Conservation (phyloP, 768 basidiomycete genomes). For the Trametes coccinea region DNA sequence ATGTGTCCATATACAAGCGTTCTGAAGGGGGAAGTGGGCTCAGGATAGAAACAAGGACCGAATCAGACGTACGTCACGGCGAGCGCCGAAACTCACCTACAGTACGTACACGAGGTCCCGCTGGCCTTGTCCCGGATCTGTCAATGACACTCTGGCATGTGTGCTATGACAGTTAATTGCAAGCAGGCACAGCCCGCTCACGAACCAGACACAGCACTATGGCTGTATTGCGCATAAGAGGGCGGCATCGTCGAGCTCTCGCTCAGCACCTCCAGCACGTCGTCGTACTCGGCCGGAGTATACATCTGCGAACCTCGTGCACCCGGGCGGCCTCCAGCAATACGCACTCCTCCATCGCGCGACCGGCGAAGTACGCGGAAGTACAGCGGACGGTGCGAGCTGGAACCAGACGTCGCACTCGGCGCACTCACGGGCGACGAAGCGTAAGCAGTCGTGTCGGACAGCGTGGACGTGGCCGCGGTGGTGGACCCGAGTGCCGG, state of each 20-base stretch:
- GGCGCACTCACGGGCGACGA: neutral
- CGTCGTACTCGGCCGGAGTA: constrained; percentile 10
- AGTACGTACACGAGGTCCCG: too few relatives aligned
- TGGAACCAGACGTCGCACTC: neutral
- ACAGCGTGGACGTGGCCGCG: neutral
- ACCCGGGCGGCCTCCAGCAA: constrained; percentile 8
- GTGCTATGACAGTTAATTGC: neutral
- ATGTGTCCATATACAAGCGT: too few relatives aligned
- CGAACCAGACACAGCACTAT: neutral
- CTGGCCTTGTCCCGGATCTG: too few relatives aligned
- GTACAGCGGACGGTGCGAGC: neutral
- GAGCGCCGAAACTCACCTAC: too few relatives aligned
- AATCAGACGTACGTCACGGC: too few relatives aligned
- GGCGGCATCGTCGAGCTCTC: constrained; percentile 12
- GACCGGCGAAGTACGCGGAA: constrained; percentile 1
- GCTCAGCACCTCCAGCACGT: neutral
- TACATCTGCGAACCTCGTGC: neutral
- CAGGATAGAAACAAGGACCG: too few relatives aligned
- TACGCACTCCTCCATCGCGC: constrained; percentile 12
- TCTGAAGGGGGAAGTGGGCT: too few relatives aligned
- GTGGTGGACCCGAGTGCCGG: neutral
- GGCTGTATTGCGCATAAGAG: constrained; percentile 6
- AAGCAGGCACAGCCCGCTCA: neutral
- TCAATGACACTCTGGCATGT: too few relatives aligned
- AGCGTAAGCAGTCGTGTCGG: neutral